Percentiles rank a stretch among this genome's conserved stretches.
Evolutionary conservation across 2,329 filamentous ascomycete genomes (phyloP).

Genomic region (Aureobasidium melanogenum): DNA sequence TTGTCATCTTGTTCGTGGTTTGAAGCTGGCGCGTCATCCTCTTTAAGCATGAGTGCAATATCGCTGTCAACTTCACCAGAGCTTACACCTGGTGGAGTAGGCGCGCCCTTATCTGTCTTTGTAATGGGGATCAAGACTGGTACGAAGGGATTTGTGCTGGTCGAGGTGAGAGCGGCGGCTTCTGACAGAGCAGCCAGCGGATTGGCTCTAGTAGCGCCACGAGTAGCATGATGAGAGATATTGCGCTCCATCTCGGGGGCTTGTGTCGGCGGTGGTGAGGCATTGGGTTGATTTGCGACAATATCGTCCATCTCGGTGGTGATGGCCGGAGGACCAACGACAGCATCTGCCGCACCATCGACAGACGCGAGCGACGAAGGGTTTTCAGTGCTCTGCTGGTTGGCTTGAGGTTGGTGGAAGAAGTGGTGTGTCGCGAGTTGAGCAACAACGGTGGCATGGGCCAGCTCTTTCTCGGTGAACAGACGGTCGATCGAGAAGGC

Average conservation of each 20-base stretch:
- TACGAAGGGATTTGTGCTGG: slow-evolving; percentile 31
- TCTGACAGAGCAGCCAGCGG: slow-evolving; percentile 45
- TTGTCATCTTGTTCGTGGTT: slow-evolving; percentile 7
- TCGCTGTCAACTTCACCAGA: slow-evolving; percentile 40
- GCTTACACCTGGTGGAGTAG: slow-evolving; percentile 35
- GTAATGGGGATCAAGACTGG: slow-evolving; percentile 38
- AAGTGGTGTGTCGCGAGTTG: slow-evolving; percentile 49
- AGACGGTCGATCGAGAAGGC: slow-evolving; percentile 55
- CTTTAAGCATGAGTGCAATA: slow-evolving; percentile 36
- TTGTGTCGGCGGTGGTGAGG: slow-evolving; percentile 19
- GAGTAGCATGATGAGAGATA: slow-evolving; percentile 47
- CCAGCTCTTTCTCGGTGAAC: slow-evolving; percentile 59
- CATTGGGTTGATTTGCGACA: slow-evolving; percentile 18
- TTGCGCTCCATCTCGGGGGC: slow-evolving; percentile 52
- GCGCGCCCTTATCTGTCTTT: slow-evolving; percentile 40
- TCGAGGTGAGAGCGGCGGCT: slow-evolving; percentile 27
- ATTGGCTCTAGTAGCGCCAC: slow-evolving; percentile 38
- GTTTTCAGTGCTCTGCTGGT: slow-evolving; percentile 18
- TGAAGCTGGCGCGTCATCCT: slow-evolving; percentile 15
- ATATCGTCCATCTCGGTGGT: slow-evolving; percentile 18
- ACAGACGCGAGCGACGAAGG: slow-evolving; percentile 21
- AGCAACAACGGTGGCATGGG: slow-evolving; percentile 52
- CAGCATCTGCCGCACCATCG: slow-evolving; percentile 23
- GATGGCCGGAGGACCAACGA: slow-evolving; percentile 8
- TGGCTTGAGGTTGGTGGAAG: slow-evolving; percentile 42